These are phyloP conservation scores for Ampelocalamus luodianensis DNA, from an alignment of 176 grass and related monocot species.

Conservation along the genomic window DNA sequence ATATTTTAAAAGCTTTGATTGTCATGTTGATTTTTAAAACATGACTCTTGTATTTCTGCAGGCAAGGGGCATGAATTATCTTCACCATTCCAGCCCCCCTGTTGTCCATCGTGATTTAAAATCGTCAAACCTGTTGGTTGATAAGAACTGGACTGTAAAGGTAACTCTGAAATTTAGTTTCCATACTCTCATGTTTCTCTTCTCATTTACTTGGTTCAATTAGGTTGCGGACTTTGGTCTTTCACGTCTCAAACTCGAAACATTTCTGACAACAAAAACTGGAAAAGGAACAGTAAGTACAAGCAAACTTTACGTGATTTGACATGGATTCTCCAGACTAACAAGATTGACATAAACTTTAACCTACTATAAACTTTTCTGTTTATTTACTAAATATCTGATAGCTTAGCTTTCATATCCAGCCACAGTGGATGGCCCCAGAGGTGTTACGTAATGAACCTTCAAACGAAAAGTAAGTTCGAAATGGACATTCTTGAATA, in stretches of 20 bases:
- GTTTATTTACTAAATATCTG: constrained; percentile 37
- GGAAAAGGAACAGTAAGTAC: constrained; percentile 95
- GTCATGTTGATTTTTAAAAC: constrained; percentile 13
- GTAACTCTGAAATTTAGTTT: constrained; percentile 37
- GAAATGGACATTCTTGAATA: neutral
- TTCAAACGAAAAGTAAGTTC: constrained; percentile 82
- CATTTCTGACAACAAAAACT: constrained; percentile 81
- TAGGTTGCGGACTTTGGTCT: constrained; percentile 97
- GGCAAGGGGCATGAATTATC: constrained; percentile 98
- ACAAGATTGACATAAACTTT: constrained; percentile 23
- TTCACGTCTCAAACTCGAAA: constrained; percentile 84
- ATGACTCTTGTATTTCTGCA: constrained; percentile 31
- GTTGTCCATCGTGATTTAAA: constrained; percentile 95
- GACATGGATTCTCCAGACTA: neutral
- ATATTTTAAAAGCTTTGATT: constrained; percentile 24
- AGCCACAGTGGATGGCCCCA: constrained; percentile 99
- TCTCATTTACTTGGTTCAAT: constrained; percentile 42
- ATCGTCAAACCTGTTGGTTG: constrained; percentile 93
- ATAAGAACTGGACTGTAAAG: constrained; percentile 98
- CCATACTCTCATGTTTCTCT: neutral
- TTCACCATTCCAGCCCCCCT: constrained; percentile 76
- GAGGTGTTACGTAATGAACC: constrained; percentile 92
- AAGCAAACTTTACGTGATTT: neutral
- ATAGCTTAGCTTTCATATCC: constrained; percentile 34
- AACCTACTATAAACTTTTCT: constrained; percentile 33